Evolutionary conservation across 169 alveolate genomes (phyloP).

Genomic region (Perkinsus marinus): DNA sequence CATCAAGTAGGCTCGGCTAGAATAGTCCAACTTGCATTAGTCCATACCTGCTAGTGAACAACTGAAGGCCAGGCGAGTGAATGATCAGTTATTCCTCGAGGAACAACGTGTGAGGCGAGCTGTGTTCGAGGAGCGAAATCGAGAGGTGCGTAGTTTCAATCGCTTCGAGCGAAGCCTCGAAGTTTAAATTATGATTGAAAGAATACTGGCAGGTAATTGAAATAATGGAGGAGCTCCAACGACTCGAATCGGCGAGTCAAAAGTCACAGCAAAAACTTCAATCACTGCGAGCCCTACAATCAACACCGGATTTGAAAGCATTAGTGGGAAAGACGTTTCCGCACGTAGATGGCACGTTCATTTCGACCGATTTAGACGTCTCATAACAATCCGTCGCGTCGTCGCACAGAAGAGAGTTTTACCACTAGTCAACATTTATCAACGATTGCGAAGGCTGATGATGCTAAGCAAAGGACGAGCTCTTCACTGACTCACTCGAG

Average conservation of each 20-base stretch:
- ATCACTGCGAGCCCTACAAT: neutral
- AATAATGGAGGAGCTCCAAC: neutral
- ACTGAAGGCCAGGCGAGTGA: neutral
- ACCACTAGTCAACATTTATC: too few species aligned
- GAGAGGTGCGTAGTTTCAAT: neutral
- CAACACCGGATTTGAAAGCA: neutral
- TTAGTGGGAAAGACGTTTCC: neutral
- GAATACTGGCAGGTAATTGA: neutral
- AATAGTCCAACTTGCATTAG: neutral
- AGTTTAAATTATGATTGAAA: too few species aligned
- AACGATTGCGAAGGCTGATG: too few species aligned
- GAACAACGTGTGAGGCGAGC: neutral
- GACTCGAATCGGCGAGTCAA: neutral
- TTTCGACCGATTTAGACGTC: too few species aligned
- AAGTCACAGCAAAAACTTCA: neutral
- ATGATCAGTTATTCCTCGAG: neutral
- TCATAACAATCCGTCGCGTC: too few species aligned
- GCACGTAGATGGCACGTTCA: too few species aligned
- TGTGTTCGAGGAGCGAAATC: neutral
- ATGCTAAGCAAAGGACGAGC: too few species aligned
- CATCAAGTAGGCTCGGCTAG: neutral
- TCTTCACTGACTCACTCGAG: too few species aligned
- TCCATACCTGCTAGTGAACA: neutral
- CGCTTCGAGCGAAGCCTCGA: too few species aligned
- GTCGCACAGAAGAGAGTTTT: too few species aligned